A percentile compares a stretch with the other conserved stretches of the same genome.
phyloP scores from a whole-genome alignment of 164 flowering plant genomes.

The Stephania japonica region DNA sequence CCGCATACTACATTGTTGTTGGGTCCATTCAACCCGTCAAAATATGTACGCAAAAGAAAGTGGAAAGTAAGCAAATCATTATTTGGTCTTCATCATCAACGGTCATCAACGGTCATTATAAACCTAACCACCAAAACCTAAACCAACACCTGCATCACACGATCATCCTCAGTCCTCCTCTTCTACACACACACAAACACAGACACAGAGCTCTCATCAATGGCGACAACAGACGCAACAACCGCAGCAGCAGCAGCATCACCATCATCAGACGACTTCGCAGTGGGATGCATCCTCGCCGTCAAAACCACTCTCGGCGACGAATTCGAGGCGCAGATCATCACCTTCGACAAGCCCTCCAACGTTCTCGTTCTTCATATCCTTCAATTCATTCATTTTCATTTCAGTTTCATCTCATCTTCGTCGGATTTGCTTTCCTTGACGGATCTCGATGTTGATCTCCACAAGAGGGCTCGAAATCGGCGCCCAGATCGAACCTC shows the following conservation, averaged over 20 bases:
- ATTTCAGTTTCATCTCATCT: neutral
- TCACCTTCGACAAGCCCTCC: conserved; percentile 73
- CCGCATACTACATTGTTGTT: too few relatives aligned
- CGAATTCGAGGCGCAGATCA: conserved; percentile 67
- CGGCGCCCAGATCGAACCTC: conserved; percentile 46
- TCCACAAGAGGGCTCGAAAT: conserved; percentile 71
- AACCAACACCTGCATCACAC: neutral
- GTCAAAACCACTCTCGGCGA: conserved; percentile 81
- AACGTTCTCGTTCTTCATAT: conserved; percentile 91
- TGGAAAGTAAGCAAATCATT: too few relatives aligned
- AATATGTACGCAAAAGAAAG: too few relatives aligned
- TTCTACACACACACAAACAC: neutral
- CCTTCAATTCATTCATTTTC: conserved; percentile 31
- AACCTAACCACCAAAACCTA: neutral
- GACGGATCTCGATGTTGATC: conserved; percentile 15
- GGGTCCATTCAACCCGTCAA: too few relatives aligned
- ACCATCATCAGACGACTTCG: conserved; percentile 32
- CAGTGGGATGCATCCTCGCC: conserved; percentile 64
- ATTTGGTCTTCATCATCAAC: too few relatives aligned
- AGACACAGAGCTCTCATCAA: neutral
- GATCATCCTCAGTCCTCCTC: neutral
- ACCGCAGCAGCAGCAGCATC: neutral
- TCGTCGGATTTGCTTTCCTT: conserved; percentile 23
- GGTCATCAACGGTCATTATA: too few relatives aligned
- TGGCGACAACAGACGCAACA: neutral